phyloP scores from a whole-genome alignment of 371 early-diverging fungal species.

The Apophysomyces trapeziformis region DNA sequence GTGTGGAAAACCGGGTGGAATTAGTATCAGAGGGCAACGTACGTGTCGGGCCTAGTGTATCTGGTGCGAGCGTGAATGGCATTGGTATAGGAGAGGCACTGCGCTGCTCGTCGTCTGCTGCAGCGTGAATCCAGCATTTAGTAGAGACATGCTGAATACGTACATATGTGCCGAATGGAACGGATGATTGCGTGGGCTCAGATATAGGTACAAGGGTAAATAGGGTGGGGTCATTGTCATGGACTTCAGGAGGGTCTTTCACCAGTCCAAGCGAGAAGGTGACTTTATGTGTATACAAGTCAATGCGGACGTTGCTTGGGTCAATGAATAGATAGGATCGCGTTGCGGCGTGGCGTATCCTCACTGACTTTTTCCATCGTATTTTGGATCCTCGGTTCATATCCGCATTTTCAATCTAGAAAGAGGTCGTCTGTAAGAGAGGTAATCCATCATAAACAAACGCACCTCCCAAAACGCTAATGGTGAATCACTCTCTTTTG shows the following conservation, averaged over 20 bases:
- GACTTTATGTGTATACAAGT: slow-evolving; percentile 39
- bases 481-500: slow-evolving; percentile 56
- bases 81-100: slow-evolving; percentile 18
- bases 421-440: neutral
- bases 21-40: slow-evolving; percentile 6
- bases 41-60: neutral
- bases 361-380: slow-evolving; percentile 45
- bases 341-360: slow-evolving; percentile 52
- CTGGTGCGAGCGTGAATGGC: slow-evolving; percentile 24
- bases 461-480: slow-evolving; percentile 59
- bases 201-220: slow-evolving; percentile 44
- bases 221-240: slow-evolving; percentile 40
- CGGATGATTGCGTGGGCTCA: slow-evolving; percentile 17
- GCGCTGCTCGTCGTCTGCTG: slow-evolving; percentile 21
- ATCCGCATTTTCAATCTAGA: slow-evolving; percentile 42
- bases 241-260: slow-evolving; percentile 25
- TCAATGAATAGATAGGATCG: slow-evolving; percentile 53
- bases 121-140: slow-evolving; percentile 59
- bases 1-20: neutral
- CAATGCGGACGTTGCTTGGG: slow-evolving; percentile 44
- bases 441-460: neutral
- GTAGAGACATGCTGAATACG: slow-evolving; percentile 53
- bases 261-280: slow-evolving; percentile 36
- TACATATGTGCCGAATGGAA: slow-evolving; percentile 43
- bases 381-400: slow-evolving; percentile 38